Conservation (phyloP, 2,329 filamentous ascomycete species). For the Xylaria digitata region DNA sequence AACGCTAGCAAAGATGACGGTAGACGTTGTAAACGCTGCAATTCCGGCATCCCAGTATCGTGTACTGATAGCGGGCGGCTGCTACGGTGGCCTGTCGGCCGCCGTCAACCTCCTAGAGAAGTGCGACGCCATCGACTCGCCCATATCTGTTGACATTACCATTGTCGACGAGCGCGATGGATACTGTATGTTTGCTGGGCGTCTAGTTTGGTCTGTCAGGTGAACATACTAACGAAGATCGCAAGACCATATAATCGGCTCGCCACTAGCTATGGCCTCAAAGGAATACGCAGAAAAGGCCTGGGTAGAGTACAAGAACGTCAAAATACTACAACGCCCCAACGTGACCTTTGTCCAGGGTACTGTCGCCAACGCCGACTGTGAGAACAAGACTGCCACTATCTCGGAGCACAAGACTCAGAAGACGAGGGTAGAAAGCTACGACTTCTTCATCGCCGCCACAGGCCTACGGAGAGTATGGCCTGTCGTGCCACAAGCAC, state of each 20-base stretch:
- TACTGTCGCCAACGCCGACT: slow-evolving; percentile 70
- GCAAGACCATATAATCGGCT: slow-evolving; percentile 80
- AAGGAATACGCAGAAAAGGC: slow-evolving; percentile 71
- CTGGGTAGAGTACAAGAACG: slow-evolving; percentile 76
- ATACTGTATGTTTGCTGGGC: slow-evolving; percentile 70
- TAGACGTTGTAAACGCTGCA: slow-evolving; percentile 24
- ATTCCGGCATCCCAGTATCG: slow-evolving; percentile 55
- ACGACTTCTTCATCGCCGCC: slow-evolving; percentile 81
- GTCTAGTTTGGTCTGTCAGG: slow-evolving; percentile 1
- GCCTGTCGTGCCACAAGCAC: slow-evolving; percentile 77
- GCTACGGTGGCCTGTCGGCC: slow-evolving; percentile 76
- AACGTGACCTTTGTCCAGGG: slow-evolving; percentile 75
- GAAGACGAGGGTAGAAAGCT: slow-evolving; percentile 58
- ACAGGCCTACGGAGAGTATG: slow-evolving; percentile 76
- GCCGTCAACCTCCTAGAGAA: slow-evolving; percentile 76
- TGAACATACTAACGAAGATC: slow-evolving; percentile 23
- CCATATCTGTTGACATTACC: slow-evolving; percentile 73
- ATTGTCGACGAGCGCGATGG: slow-evolving; percentile 84
- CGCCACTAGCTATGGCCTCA: slow-evolving; percentile 76
- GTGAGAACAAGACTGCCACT: slow-evolving; percentile 67
- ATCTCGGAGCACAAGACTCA: slow-evolving; percentile 63
- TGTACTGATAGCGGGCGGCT: slow-evolving; percentile 76
- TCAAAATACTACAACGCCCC: slow-evolving; percentile 72
- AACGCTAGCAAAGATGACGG: slow-evolving; percentile 28
- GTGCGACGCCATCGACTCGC: slow-evolving; percentile 61